Evolutionary conservation across 2,329 filamentous ascomycete species (phyloP).

Genomic region (Kalaharituber pfeilii): DNA sequence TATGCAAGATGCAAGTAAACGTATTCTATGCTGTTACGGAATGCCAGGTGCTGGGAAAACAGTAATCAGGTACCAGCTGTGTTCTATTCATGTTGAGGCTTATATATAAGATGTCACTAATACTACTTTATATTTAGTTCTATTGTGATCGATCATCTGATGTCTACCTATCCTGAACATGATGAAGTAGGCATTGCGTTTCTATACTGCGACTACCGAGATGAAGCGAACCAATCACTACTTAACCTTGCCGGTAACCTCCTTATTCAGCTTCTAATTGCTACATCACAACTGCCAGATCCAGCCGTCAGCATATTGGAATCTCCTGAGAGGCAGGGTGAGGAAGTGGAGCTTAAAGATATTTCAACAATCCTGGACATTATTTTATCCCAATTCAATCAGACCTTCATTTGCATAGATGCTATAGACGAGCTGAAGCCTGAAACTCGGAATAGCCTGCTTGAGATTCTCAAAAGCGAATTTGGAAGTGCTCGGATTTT

Average conservation of each 20-base stretch:
- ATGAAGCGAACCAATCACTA: neutral
- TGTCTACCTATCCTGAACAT: neutral
- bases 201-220: constrained; percentile 1
- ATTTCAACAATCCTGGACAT: neutral
- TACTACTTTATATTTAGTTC: neutral
- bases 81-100: neutral
- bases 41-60: neutral
- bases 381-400: neutral
- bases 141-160: neutral
- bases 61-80: neutral
- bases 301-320: neutral
- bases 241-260: neutral
- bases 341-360: neutral
- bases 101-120: neutral
- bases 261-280: neutral
- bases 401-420: neutral
- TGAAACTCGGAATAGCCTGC: neutral
- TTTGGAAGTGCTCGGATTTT: neutral
- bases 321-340: neutral
- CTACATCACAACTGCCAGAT: neutral
- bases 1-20: neutral
- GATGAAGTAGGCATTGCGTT: neutral
- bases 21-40: neutral
- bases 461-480: neutral
- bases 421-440: neutral